These are phyloP conservation scores for Blumeriella jaapii DNA, from an alignment of 2,329 filamentous ascomycete species.

Conservation along the genomic window DNA sequence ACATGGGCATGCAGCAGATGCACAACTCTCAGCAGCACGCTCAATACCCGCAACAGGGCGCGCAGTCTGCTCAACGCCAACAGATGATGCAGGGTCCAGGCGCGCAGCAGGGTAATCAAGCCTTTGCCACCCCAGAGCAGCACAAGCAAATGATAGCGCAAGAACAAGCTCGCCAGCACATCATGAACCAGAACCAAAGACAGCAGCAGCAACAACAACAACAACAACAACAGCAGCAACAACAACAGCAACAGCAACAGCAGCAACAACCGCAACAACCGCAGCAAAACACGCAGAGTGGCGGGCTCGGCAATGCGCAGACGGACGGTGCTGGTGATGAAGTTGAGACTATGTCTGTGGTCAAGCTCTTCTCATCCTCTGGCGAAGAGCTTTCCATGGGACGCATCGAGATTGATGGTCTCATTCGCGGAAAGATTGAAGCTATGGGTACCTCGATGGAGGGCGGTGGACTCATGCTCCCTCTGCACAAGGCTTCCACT, in stretches of 20 bases:
- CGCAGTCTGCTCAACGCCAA: too few relatives aligned
- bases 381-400: slow-evolving; percentile 45
- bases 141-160: slow-evolving; percentile 10
- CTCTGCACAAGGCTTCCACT: slow-evolving; percentile 36
- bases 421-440: slow-evolving; percentile 58
- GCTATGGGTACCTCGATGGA: slow-evolving; percentile 57
- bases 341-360: slow-evolving; percentile 42
- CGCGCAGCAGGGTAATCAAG: neutral
- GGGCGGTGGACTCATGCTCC: slow-evolving; percentile 65
- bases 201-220: neutral
- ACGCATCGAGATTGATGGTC: slow-evolving; percentile 51
- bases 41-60: neutral
- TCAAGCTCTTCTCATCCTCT: slow-evolving; percentile 44
- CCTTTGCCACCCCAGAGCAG: slow-evolving; percentile 1
- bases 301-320: slow-evolving; percentile 44
- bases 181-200: too few relatives aligned
- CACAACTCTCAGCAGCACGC: neutral
- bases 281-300: slow-evolving; percentile 29
- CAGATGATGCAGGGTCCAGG: neutral
- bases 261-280: slow-evolving; percentile 29
- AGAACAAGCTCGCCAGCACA: slow-evolving; percentile 8
- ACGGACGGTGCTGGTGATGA: slow-evolving; percentile 61
- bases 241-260: slow-evolving; percentile 24
- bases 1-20: slow-evolving; percentile 8
- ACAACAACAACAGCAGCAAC: too few relatives aligned